These are phyloP conservation scores for Tuber microsphaerosporum DNA, from an alignment of 495 filamentous ascomycete species.

Conservation along the genomic window DNA sequence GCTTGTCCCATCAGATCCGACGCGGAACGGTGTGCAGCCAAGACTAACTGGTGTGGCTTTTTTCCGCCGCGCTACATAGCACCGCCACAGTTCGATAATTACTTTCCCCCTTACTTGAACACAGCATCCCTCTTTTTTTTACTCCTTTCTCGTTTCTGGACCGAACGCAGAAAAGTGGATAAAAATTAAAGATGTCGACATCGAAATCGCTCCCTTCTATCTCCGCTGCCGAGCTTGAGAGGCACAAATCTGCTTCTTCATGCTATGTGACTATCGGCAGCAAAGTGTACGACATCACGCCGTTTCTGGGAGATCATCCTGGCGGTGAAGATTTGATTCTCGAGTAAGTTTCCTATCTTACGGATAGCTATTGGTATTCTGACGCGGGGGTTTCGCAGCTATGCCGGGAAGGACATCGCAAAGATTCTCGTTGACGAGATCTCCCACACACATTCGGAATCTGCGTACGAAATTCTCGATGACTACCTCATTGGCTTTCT, in stretches of 20 bases:
- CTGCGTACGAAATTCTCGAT: slow-evolving; percentile 88
- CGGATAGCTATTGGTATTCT: not conserved
- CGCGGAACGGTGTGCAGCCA: not conserved
- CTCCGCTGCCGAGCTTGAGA: slow-evolving; percentile 65
- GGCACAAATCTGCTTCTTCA: slow-evolving; percentile 70
- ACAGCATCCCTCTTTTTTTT: slow-evolving; percentile 43
- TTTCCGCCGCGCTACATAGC: slow-evolving; percentile 19
- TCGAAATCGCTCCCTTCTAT: slow-evolving; percentile 65
- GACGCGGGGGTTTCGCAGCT: slow-evolving; percentile 21
- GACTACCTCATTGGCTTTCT: slow-evolving; percentile 79
- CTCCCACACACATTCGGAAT: slow-evolving; percentile 78
- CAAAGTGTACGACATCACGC: slow-evolving; percentile 91
- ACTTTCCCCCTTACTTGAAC: slow-evolving; percentile 36
- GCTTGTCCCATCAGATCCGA: not conserved
- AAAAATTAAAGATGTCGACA: not conserved
- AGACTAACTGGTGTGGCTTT: not conserved
- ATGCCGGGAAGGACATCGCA: slow-evolving; percentile 78
- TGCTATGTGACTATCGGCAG: slow-evolving; percentile 88
- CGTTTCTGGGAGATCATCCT: slow-evolving; percentile 80
- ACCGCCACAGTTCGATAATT: slow-evolving; percentile 17
- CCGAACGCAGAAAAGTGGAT: not conserved
- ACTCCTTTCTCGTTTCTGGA: not conserved
- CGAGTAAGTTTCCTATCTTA: slow-evolving; percentile 48
- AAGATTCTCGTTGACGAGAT: slow-evolving; percentile 74
- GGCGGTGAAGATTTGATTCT: slow-evolving; percentile 84